Evolutionary conservation across 2,329 filamentous ascomycete species (phyloP), one percentile per base, ranked within the genome.

Genomic region (Fusarium praegraminearum): DNA sequence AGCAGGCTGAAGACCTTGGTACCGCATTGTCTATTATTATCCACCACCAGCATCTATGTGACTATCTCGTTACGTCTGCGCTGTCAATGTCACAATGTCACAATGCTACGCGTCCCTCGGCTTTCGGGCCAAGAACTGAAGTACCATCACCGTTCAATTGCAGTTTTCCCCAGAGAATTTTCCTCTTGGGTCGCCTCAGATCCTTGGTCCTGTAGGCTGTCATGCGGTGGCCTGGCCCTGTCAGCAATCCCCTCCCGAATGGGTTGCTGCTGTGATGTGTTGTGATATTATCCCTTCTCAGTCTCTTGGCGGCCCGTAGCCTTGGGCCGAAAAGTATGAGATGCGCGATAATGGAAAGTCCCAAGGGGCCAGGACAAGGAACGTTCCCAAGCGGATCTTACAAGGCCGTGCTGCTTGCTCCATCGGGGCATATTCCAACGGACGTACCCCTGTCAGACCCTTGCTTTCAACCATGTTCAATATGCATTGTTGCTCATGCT

Each of bases 401-500:
- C 58, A 51, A 63, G 52, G 69, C 52, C 69, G 68, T 72, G 47
- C 62, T 70, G 72, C 63, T 73, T 71, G 41, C 72, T 74, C 32
- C 32, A 61, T 66, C 65, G 55, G 64, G 63, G 41, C 46, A 65
- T 55, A 65, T 67, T 44, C 53, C 45, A 60, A 67, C 50, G 51
- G 66, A 60, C 44, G 57, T 61, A 69, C 58, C 59, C 69, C 53
- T 56, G 58, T 62, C 60, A 56, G 46, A 62, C 52, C 51, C 65
- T 57, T 55, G 70, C 43, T 49, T 44, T 50, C 41, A 44, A 50
- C 62, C 67, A 57, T 55, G 67, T 65, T 63, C 49, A 61, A 62
- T 73, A 65, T 69, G 69, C 66, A 75, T 71, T 62, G 73, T 69
- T 72, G 53, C 62, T 71, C 67, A 50, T 56, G 58, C 57, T 73